Evolutionary conservation across 306 rosid species (phyloP).

Genomic region (Trifolium dubium): DNA sequence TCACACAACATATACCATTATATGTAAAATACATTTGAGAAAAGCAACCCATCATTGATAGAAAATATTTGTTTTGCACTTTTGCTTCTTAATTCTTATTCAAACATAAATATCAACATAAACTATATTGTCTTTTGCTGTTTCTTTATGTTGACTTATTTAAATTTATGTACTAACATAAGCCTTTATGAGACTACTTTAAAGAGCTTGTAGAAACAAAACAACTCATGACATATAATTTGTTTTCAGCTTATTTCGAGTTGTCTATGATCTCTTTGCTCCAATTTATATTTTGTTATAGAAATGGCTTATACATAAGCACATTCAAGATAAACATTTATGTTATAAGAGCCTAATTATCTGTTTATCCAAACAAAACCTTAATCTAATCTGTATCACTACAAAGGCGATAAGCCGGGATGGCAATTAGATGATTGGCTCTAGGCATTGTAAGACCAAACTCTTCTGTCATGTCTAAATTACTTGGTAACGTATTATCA

Average conservation of each 20-base stretch:
- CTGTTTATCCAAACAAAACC: background rate
- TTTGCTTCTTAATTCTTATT: background rate
- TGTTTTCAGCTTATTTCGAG: too few relatives aligned
- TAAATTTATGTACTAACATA: too few relatives aligned
- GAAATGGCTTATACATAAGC: background rate
- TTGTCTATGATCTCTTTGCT: background rate
- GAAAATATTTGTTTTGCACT: background rate
- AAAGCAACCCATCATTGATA: too few relatives aligned
- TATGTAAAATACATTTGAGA: background rate
- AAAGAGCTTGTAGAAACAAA: too few relatives aligned
- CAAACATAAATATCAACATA: background rate
- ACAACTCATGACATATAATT: too few relatives aligned
- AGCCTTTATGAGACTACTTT: too few relatives aligned
- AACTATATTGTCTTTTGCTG: background rate
- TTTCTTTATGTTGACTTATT: too few relatives aligned
- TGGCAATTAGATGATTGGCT: constrained; percentile 32
- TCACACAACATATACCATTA: background rate
- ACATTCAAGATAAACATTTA: too few relatives aligned
- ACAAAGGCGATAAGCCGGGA: constrained; percentile 33
- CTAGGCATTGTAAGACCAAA: constrained; percentile 51
- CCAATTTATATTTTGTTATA: too few relatives aligned
- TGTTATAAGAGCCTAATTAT: background rate
- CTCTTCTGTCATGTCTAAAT: constrained; percentile 48
- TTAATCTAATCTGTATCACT: background rate
- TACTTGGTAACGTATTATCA: constrained; percentile 12